phyloP scores from a whole-genome alignment of 2,329 filamentous ascomycete species.

The Exophiala phaeomuriformis region DNA sequence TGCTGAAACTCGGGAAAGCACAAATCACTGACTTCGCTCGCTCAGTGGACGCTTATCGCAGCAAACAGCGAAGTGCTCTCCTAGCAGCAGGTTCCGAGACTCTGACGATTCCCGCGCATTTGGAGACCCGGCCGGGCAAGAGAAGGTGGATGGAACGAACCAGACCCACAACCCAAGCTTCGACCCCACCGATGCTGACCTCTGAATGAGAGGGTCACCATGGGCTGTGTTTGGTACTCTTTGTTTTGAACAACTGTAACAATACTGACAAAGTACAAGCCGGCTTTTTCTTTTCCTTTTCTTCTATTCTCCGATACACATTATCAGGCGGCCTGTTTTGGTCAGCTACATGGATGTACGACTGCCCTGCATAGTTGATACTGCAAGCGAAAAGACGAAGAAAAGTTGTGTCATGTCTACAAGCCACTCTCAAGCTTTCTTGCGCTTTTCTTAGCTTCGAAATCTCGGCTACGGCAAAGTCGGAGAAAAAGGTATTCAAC shows the following conservation, averaged over 20 bases:
- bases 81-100: conserved; percentile 70
- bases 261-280: conserved; percentile 10
- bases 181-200: conserved; percentile 13
- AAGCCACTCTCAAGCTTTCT: too few species aligned
- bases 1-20: conserved; percentile 13
- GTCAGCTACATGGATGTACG: too few species aligned
- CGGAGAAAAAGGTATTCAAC: too few species aligned
- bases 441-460: too few species aligned
- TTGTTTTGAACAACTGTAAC: background rate
- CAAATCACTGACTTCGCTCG: conserved; percentile 12
- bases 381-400: too few species aligned
- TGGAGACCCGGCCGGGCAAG: conserved; percentile 83
- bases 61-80: conserved; percentile 79
- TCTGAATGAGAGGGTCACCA: conserved; percentile 7
- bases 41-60: conserved; percentile 85
- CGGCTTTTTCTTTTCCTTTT: background rate
- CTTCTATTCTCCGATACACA: conserved; percentile 8
- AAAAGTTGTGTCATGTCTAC: background rate
- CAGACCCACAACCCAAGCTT: conserved; percentile 15
- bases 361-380: too few species aligned
- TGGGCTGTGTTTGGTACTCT: background rate
- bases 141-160: conserved; percentile 60
- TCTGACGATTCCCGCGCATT: conserved; percentile 67
- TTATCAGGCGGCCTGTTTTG: background rate
- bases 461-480: too few species aligned